Base-by-base conservation (phyloP, 2,329 filamentous ascomycete genomes). In the Colletotrichum lentis region DNA sequence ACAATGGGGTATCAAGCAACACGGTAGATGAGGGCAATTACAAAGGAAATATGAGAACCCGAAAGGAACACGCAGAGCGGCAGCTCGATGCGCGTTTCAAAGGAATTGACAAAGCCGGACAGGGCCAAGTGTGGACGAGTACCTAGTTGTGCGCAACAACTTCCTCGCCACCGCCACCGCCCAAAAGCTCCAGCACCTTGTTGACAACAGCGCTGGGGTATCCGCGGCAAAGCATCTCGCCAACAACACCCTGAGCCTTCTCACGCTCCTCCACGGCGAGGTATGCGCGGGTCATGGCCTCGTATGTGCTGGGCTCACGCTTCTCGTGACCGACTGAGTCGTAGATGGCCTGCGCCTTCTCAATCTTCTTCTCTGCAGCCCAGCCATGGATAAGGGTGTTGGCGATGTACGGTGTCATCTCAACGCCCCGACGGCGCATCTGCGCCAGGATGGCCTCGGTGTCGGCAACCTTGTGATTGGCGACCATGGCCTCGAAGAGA, bases 371-470 rank as follows among this genome's bases (percentile, higher is more conserved):
- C 77, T 92, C 91, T 16, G 90, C 86, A 24, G 95, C 93, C 95
- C 96, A 99, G 71, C 96, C 96, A 76, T 98, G 94, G 75, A 99
- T 98, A 53, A 99, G 85, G 6, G 95, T 97, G 83, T 99, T 99
- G 76, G 96, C 96, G 76, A 99, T 98, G 81, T 99, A 99, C 0
- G 96, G 91, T 2, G 96, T 98, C 84, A 98, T 89, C 74, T 94
- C 91, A 12, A 99, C 90, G 44, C 88, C 82, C 67, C 88, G 88
- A 57, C 81, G 78, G 62, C 84, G 85, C 96, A 99, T 98, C 73
- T 92, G 85, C 24, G 82, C 80, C 20, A 98, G 86, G 8, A 97
- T 80, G 0, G 88, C 79, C 74, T 94, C 89, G 0, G 93, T 95
- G 69, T 91, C 90, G 35, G 84, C 83, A 50, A 97, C 94, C 69